phyloP scores from a whole-genome alignment of 208 protist species.

The Leishmania mexicana region DNA sequence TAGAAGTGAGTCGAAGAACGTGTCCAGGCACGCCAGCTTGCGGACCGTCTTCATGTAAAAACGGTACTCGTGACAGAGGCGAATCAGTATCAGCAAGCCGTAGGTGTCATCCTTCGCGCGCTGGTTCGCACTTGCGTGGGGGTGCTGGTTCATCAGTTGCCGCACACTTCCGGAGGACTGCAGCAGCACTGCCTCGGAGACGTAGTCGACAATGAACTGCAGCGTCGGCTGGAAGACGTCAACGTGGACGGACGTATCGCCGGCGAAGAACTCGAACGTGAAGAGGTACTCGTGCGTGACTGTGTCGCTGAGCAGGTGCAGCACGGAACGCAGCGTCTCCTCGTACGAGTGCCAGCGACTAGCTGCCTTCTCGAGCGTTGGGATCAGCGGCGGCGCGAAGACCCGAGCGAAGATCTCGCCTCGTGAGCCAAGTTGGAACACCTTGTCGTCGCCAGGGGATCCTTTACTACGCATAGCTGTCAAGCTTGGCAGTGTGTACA shows the following conservation, averaged over 20 bases:
- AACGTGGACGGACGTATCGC: slow-evolving; percentile 78
- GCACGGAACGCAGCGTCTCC: slow-evolving; percentile 83
- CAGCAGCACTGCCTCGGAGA: slow-evolving; percentile 71
- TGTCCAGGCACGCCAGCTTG: slow-evolving; percentile 71
- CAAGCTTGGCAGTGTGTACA: slow-evolving; percentile 60
- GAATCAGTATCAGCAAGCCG: slow-evolving; percentile 77
- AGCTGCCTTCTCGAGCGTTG: slow-evolving; percentile 64
- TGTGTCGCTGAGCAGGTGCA: slow-evolving; percentile 72
- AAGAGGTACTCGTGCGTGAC: slow-evolving; percentile 91
- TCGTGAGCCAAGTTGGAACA: slow-evolving; percentile 59
- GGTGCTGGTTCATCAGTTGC: slow-evolving; percentile 47
- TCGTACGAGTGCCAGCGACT: slow-evolving; percentile 69
- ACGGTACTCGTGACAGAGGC: slow-evolving; percentile 79
- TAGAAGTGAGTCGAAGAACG: slow-evolving; percentile 82
- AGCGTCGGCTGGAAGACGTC: slow-evolving; percentile 77
- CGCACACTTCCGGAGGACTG: slow-evolving; percentile 39
- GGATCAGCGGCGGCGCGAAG: slow-evolving; percentile 70
- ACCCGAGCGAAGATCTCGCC: slow-evolving; percentile 51
- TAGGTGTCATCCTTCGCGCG: slow-evolving; percentile 71
- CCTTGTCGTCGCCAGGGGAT: slow-evolving; percentile 1
- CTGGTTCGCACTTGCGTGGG: slow-evolving; percentile 48
- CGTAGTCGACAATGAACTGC: slow-evolving; percentile 85
- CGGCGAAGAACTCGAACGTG: slow-evolving; percentile 83
- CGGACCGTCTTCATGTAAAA: slow-evolving; percentile 72
- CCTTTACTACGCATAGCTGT: slow-evolving; percentile 33